Conservation (phyloP, 768 basidiomycete genomes). For the Lactarius deliciosus region DNA sequence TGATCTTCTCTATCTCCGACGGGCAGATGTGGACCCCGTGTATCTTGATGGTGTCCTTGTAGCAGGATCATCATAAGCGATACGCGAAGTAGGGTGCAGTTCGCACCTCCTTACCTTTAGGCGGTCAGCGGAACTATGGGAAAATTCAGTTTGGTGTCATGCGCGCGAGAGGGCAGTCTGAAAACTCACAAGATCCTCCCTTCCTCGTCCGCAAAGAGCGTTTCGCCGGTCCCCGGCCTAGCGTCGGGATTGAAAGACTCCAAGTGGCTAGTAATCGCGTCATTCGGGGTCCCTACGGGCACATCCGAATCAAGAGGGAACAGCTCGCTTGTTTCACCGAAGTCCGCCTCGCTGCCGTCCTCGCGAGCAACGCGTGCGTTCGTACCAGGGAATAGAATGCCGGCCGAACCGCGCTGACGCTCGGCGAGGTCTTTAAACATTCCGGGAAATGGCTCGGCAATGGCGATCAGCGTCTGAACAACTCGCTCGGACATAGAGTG, state of each 20-base stretch:
- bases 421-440: slow-evolving; percentile 16
- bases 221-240: slow-evolving; percentile 75
- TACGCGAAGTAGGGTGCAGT: not conserved
- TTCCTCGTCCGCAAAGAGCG: slow-evolving; percentile 56
- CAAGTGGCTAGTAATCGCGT: slow-evolving; percentile 54
- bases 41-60: slow-evolving; percentile 74
- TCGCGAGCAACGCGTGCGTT: slow-evolving; percentile 58
- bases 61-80: not conserved
- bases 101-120: slow-evolving; percentile 50
- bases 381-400: slow-evolving; percentile 60
- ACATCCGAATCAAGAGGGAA: slow-evolving; percentile 55
- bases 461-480: slow-evolving; percentile 6
- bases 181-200: slow-evolving; percentile 61
- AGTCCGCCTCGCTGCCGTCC: slow-evolving; percentile 51
- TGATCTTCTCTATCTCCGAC: slow-evolving; percentile 66
- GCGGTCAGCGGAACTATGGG: slow-evolving; percentile 64
- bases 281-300: slow-evolving; percentile 68
- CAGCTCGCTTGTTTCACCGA: slow-evolving; percentile 64
- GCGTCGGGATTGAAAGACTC: slow-evolving; percentile 62
- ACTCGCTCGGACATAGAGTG: not conserved
- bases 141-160: not conserved
- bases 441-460: slow-evolving; percentile 15
- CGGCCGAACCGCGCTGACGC: slow-evolving; percentile 44
- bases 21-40: slow-evolving; percentile 79
- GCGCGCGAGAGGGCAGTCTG: not conserved